Evolutionary conservation across 345 rosid species (phyloP), one percentile per base, ranked within the genome.

Genomic region (Physaria fendleri): DNA sequence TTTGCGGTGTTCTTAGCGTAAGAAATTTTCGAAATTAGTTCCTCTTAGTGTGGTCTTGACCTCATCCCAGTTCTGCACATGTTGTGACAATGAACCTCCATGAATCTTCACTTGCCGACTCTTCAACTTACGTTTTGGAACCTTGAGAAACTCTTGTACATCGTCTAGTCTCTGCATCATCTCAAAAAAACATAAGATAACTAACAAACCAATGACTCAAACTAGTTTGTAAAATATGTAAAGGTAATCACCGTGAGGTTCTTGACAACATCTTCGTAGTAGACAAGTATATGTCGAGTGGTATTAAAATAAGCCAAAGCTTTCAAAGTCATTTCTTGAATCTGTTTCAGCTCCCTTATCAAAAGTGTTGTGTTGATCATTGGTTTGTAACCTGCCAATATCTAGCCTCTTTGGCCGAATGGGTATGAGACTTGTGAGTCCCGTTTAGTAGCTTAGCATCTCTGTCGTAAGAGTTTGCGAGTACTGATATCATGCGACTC

Each of bases 341-440:
- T 81, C 73, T 82, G 82, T 74, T 75, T 78, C 74, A 93, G 74
- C 52, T 81, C 81, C 2, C 56, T 59, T 42, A 87, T 45, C 29
- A 93, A 76, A 75, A 76, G 58, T 4, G 85, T 82, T 22, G 97
- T 71, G 66, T 90, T 85, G 71, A 93, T 75, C 8, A 48, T 52
- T 65, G 99, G 96, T 65, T 87, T 93, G 77, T 90, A 93, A 14
- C 78, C 80, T 4, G 99, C 99, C 33, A 93, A 85, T 68, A 90
- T 82, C 68, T 82, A 18, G 99, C 99, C 92, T 93, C 99, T 12
- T 65, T 76, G 20, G 83, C 80, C n/a, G 95, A 90, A 81, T 93
- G 99, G 57, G 82, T 87, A 46, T 93, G 99, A 62, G 99, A 93
- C 75, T 89, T 93, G 79, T 89, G 99, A 63, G 95, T 89, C 32